Evolutionary conservation across 805 yeast species (phyloP).

Genomic region (Schizosaccharomyces lindneri): DNA sequence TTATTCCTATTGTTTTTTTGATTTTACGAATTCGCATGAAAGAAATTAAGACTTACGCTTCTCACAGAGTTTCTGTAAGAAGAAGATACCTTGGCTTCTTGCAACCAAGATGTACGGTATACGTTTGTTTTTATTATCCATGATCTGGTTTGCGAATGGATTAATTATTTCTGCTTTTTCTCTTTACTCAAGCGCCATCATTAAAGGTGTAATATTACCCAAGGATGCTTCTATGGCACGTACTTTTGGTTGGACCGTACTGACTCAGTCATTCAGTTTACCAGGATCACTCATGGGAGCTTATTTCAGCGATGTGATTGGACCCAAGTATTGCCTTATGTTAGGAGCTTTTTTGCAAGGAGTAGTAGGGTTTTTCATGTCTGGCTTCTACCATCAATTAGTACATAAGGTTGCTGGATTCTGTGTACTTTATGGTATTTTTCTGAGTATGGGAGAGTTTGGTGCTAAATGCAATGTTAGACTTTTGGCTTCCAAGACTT

Average conservation of each 20-base stretch:
- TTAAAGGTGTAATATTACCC: slow-evolving; percentile 26
- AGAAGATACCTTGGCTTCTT: slow-evolving; percentile 40
- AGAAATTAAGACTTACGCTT: slow-evolving; percentile 48
- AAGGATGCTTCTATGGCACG: slow-evolving; percentile 32
- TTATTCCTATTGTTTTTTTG: slow-evolving; percentile 60
- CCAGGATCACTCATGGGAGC: slow-evolving; percentile 86
- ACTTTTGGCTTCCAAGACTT: slow-evolving; percentile 59
- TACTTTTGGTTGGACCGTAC: slow-evolving; percentile 80
- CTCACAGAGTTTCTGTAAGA: slow-evolving; percentile 40
- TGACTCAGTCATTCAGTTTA: slow-evolving; percentile 61
- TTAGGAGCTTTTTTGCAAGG: slow-evolving; percentile 52
- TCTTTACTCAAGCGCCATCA: slow-evolving; percentile 50
- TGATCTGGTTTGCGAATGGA: slow-evolving; percentile 82
- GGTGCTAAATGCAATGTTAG: slow-evolving; percentile 77
- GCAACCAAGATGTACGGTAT: slow-evolving; percentile 66
- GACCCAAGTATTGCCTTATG: slow-evolving; percentile 59
- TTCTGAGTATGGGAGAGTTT: slow-evolving; percentile 68
- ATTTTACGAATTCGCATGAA: slow-evolving; percentile 49
- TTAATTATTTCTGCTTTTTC: slow-evolving; percentile 73
- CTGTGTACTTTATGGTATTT: slow-evolving; percentile 70
- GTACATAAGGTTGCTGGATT: slow-evolving; percentile 45
- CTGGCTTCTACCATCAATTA: slow-evolving; percentile 36
- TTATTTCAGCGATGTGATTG: slow-evolving; percentile 53
- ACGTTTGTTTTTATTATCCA: slow-evolving; percentile 39
- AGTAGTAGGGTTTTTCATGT: slow-evolving; percentile 59